Conservation (phyloP, 441 rosid genomes). For the Croton setiger region DNA sequence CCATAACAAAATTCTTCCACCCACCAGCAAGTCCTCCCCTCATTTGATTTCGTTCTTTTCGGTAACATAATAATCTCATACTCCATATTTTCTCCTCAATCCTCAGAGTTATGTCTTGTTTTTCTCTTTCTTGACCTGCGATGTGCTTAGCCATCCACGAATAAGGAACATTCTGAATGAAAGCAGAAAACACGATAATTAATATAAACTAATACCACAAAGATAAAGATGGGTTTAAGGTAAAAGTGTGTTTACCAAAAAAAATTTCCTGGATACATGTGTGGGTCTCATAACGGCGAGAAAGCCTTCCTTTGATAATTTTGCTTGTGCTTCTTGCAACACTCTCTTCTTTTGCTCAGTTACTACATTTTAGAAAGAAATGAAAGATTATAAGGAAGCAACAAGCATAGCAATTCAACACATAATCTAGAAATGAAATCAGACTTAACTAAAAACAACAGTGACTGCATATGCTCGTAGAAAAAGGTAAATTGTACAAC, state of each 20-base stretch:
- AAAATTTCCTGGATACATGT: constrained; percentile 23
- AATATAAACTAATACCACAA: neutral
- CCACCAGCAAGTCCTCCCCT: constrained; percentile 40
- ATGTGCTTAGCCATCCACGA: constrained; percentile 35
- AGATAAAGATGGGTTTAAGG: neutral
- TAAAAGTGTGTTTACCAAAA: constrained; percentile 22
- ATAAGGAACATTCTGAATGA: constrained; percentile 33
- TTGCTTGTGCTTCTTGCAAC: constrained; percentile 20
- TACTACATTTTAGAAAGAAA: constrained; percentile 11
- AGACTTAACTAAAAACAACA: neutral
- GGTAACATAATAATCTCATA: constrained; percentile 19
- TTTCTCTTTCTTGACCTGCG: constrained; percentile 23
- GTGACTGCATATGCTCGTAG: neutral
- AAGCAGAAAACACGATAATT: constrained; percentile 5
- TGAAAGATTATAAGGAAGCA: neutral
- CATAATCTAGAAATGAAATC: neutral
- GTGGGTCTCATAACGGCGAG: constrained; percentile 31
- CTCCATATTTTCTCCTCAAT: constrained; percentile 31
- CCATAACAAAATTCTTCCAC: constrained; percentile 42
- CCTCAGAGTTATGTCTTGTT: constrained; percentile 37
- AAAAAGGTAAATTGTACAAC: neutral
- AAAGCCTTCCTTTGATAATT: constrained; percentile 23
- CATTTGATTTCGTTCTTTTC: constrained; percentile 11
- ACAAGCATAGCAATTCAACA: constrained; percentile 2
- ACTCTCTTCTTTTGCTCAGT: constrained; percentile 11